A percentile compares a stretch with the other conserved stretches of the same genome.
phyloP scores from a whole-genome alignment of 352 stramenopile species.

The Globisporangium spinosum region DNA sequence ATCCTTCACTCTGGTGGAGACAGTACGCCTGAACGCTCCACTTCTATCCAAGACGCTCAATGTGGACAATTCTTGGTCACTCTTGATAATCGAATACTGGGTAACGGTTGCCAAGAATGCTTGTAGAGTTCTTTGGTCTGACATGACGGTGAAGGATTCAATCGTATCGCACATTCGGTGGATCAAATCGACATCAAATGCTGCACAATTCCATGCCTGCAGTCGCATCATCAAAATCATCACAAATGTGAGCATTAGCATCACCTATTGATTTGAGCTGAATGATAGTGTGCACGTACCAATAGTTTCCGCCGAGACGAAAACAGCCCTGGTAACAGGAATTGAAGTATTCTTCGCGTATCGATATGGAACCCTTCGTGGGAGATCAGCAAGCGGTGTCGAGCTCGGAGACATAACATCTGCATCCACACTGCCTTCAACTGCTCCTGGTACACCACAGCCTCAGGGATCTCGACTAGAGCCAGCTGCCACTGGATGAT shows the following conservation, averaged over 20 bases:
- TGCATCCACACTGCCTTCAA: slow-evolving; percentile 40
- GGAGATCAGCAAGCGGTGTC: slow-evolving; percentile 58
- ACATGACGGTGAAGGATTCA: slow-evolving; percentile 33
- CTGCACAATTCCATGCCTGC: slow-evolving; percentile 67
- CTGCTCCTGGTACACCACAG: slow-evolving; percentile 18
- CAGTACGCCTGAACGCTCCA: slow-evolving; percentile 23
- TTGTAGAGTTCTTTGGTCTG: slow-evolving; percentile 19
- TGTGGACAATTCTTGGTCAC: slow-evolving; percentile 33
- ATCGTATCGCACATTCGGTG: slow-evolving; percentile 37
- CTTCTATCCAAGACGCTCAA: slow-evolving; percentile 37
- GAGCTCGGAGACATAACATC: slow-evolving; percentile 54
- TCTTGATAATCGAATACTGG: slow-evolving; percentile 33
- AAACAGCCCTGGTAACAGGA: slow-evolving; percentile 61
- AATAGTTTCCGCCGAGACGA: slow-evolving; percentile 65
- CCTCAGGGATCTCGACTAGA: slow-evolving; percentile 40
- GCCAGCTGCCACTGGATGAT: slow-evolving; percentile 44
- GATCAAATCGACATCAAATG: slow-evolving; percentile 43
- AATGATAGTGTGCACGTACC: slow-evolving; percentile 33
- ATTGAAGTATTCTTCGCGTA: slow-evolving; percentile 55
- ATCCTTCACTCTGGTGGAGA: slow-evolving; percentile 28
- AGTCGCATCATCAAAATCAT: not conserved
- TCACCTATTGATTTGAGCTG: not conserved
- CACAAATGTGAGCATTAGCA: slow-evolving; percentile 1
- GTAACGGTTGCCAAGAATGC: slow-evolving; percentile 34
- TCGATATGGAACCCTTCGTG: slow-evolving; percentile 36